Evolutionary conservation across 257 asterid genomes (phyloP).

Genomic region (Scutellaria minor): DNA sequence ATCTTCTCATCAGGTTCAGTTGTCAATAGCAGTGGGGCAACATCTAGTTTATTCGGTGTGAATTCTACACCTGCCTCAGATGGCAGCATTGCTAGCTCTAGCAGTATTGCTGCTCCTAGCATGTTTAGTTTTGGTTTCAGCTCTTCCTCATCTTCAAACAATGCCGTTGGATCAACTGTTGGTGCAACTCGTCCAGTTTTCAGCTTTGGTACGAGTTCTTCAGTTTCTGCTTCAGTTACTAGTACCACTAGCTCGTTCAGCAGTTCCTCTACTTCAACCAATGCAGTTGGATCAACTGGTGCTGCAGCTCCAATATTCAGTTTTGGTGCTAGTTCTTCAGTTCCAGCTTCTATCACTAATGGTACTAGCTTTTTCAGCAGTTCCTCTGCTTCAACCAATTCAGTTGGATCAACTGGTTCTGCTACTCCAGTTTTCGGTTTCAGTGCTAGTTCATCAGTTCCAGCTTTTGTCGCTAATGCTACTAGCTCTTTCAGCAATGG

Average conservation of each 20-base stretch:
- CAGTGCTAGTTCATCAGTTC: slow-evolving; percentile 38
- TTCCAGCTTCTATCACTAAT: slow-evolving; percentile 26
- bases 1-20: slow-evolving; percentile 36
- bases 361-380: slow-evolving; percentile 26
- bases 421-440: slow-evolving; percentile 35
- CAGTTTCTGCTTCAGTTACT: slow-evolving; percentile 32
- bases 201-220: slow-evolving; percentile 35
- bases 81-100: slow-evolving; percentile 39
- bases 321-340: slow-evolving; percentile 38
- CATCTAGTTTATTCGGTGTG: slow-evolving; percentile 44
- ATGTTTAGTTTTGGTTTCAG: slow-evolving; percentile 47
- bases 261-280: slow-evolving; percentile 14
- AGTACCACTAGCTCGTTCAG: slow-evolving; percentile 26
- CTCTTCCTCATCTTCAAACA: slow-evolving; percentile 40
- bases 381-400: slow-evolving; percentile 12
- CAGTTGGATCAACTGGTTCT: slow-evolving; percentile 35
- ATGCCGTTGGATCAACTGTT: slow-evolving; percentile 29
- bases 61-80: slow-evolving; percentile 39
- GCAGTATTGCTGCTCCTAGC: slow-evolving; percentile 44
- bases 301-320: slow-evolving; percentile 26
- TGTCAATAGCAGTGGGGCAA: slow-evolving; percentile 38
- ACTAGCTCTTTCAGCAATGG: slow-evolving; percentile 42
- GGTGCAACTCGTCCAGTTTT: slow-evolving; percentile 30
- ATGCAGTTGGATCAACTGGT: slow-evolving; percentile 31
- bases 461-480: slow-evolving; percentile 29